These are phyloP conservation scores for Alternaria novae-zelandiae DNA, from an alignment of 2,329 filamentous ascomycete species.

Conservation along the genomic window DNA sequence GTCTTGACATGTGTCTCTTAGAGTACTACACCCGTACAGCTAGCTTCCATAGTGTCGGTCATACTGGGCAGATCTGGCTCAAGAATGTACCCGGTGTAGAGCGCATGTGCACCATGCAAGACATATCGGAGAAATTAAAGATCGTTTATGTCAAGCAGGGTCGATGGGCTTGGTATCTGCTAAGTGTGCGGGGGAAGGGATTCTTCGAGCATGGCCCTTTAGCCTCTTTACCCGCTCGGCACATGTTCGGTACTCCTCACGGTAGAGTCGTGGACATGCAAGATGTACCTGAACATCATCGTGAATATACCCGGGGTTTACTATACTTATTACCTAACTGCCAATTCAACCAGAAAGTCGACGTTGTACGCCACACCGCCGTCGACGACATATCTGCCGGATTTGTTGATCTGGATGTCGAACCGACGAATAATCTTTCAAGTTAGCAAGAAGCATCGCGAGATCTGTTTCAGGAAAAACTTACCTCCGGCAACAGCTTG, in stretches of 20 bases:
- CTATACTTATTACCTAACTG: background rate
- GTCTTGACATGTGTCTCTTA: constrained; percentile 18
- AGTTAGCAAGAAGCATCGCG: background rate
- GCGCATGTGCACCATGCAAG: background rate
- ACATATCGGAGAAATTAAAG: constrained; percentile 19
- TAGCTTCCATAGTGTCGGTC: background rate
- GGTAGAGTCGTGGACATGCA: background rate
- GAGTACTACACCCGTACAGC: constrained; percentile 12
- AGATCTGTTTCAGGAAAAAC: background rate
- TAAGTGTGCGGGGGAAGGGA: background rate
- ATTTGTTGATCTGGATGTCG: constrained; percentile 31
- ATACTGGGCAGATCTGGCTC: constrained; percentile 1
- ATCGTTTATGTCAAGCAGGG: constrained; percentile 6
- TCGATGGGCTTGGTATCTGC: background rate
- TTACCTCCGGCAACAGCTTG: constrained; percentile 45
- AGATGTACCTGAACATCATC: background rate
- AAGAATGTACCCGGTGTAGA: background rate
- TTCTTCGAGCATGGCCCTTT: constrained; percentile 1
- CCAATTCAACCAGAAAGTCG: constrained; percentile 25
- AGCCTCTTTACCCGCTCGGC: constrained; percentile 12
- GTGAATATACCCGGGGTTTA: background rate
- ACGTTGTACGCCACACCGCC: constrained; percentile 42
- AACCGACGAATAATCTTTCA: constrained; percentile 36
- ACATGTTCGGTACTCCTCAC: background rate
- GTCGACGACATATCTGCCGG: constrained; percentile 35